Conservation (phyloP, 169 alveolate species). For the Plasmodium vinckei region DNA sequence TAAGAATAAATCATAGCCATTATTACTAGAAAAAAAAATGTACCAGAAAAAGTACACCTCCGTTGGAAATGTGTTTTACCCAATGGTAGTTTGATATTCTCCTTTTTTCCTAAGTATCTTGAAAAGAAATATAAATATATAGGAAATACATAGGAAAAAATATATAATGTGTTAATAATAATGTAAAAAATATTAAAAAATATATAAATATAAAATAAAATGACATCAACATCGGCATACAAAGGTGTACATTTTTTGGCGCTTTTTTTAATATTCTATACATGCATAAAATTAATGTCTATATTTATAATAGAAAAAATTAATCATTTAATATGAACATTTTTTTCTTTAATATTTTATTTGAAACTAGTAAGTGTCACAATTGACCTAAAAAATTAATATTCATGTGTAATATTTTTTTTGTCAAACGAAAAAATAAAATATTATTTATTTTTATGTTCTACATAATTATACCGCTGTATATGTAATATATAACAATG, state of each 20-base stretch:
- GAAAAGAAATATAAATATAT: not conserved
- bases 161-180: slow-evolving; percentile 16
- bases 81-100: slow-evolving; percentile 21
- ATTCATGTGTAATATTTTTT: not conserved
- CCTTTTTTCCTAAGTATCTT: not conserved
- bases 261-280: slow-evolving; percentile 15
- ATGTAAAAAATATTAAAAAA: slow-evolving; percentile 4
- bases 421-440: not conserved
- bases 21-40: no score
- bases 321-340: slow-evolving; percentile 2
- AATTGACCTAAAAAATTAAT: slow-evolving; percentile 11
- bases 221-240: not conserved
- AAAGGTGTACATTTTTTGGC: not conserved
- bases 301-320: not conserved
- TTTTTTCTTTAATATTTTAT: slow-evolving; percentile 5
- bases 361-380: not conserved
- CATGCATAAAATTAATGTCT: not conserved
- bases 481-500: slow-evolving; percentile 2
- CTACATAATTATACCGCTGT: slow-evolving; percentile 4
- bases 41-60: not conserved
- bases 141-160: not conserved
- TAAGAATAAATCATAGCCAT: not conserved
- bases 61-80: slow-evolving; percentile 29
- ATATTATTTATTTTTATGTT: not conserved
- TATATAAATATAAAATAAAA: not conserved